Evolutionary conservation across 306 rosid species (phyloP), one percentile per base, ranked within the genome.

Genomic region (Fragaria ananassa): DNA sequence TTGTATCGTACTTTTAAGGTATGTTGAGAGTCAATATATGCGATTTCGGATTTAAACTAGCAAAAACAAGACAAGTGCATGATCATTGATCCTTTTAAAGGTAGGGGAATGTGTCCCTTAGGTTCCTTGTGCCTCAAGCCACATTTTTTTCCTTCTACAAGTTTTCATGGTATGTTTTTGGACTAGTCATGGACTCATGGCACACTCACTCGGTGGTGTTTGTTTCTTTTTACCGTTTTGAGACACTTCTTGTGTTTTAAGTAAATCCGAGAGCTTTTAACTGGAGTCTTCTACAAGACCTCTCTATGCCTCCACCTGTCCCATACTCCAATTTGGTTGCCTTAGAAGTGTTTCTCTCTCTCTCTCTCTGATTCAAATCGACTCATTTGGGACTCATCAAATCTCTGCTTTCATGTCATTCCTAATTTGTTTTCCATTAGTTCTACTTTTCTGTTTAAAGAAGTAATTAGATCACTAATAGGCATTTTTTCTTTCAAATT

Each of bases 321-420:
- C 78, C 79, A 39, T 47, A 72, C 79, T 86, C 75, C 69, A 78
- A 76, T 13, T 90, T 82, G 91, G 91, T 85, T 89, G 96, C 85
- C 96, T 89, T 93, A 72, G 76, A 90, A 89, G 96, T 89, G 88
- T 87, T 77, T 77, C 84, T 78, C 51, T 61, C 79, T 77, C 84
- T 78, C 51, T 61, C 25, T 23, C 25, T 23, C 35, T 31, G 31
- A 41, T 37, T 62, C 44, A 62, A 62, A 29, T 14, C 29, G 75
- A 54, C 79, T 68, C 53, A 47, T 39, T 29, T 57, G 72, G 25
- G 75, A 61, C 84, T 53, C 74, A 50, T 58, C 34, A 50, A 75
- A 68, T 51, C 50, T 75, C 69, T 46, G 68, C 44, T 51, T 45
- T 57, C 76, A 73, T 73, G 65, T 34, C 44, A 31, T 29, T 65